Evolutionary conservation across 2,329 filamentous ascomycete species (phyloP).

Genomic region (Knoxdaviesia proteae): DNA sequence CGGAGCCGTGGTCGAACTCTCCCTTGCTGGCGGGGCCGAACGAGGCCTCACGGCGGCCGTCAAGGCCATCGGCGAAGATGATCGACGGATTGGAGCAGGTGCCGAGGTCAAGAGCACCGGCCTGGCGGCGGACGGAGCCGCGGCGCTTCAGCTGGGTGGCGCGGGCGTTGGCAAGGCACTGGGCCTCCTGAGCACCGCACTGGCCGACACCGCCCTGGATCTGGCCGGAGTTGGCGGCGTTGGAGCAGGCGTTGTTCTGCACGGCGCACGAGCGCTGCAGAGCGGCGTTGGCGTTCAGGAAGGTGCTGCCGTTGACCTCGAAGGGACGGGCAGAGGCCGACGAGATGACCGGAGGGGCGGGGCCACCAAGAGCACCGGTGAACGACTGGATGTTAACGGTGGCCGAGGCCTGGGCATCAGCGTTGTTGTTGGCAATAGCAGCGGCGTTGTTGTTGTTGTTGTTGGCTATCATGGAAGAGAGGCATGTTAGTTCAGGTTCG

Average conservation of each 20-base stretch:
- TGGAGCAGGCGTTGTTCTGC: constrained; percentile 28
- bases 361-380: constrained; percentile 20
- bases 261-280: constrained; percentile 26
- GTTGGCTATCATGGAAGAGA: too few species aligned
- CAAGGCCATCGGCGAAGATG: constrained; percentile 21
- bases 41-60: constrained; percentile 22
- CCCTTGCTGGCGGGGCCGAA: constrained; percentile 17
- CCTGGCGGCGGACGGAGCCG: not conserved
- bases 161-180: constrained; percentile 12
- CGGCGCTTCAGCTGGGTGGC: constrained; percentile 1
- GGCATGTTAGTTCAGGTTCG: too few species aligned
- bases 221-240: constrained; percentile 23
- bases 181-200: constrained; percentile 20
- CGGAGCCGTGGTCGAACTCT: constrained; percentile 31
- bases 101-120: constrained; percentile 13
- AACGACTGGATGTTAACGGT: constrained; percentile 22
- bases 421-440: not conserved
- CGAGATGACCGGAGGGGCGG: constrained; percentile 19
- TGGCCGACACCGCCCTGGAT: constrained; percentile 10
- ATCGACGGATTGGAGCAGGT: constrained; percentile 25
- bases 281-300: constrained; percentile 24
- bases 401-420: constrained; percentile 3
- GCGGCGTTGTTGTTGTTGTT: not conserved
- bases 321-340: constrained; percentile 18
- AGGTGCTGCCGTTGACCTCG: constrained; percentile 32